Evolutionary conservation across 306 rosid genomes (phyloP).

Genomic region (Lagenaria siceraria): DNA sequence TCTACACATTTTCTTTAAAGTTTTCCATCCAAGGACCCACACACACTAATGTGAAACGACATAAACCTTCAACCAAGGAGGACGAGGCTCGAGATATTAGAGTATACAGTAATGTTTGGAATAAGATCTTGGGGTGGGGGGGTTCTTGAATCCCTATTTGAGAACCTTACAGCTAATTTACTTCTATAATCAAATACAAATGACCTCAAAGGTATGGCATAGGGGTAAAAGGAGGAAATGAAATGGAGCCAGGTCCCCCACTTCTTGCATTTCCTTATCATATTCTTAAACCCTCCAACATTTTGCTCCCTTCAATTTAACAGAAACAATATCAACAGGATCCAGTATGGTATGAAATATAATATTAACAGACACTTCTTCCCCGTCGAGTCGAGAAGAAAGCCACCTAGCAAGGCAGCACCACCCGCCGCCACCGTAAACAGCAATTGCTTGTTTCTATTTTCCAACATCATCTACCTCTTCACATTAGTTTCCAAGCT

Average conservation of each 20-base stretch:
- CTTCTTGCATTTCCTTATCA: background rate
- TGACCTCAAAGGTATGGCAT: slow-evolving; percentile 2
- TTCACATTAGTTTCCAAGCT: slow-evolving; percentile 68
- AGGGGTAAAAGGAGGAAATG: background rate
- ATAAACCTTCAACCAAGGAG: too few relatives aligned
- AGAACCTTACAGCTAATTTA: background rate
- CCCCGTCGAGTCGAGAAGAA: background rate
- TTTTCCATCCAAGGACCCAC: background rate
- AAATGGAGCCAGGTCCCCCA: background rate
- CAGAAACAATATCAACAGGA: slow-evolving; percentile 1
- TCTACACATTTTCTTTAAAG: too few relatives aligned
- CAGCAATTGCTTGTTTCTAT: background rate
- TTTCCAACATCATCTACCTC: background rate
- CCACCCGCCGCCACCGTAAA: background rate
- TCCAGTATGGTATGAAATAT: slow-evolving; percentile 3
- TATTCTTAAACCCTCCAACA: background rate
- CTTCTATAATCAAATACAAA: background rate
- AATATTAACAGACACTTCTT: background rate
- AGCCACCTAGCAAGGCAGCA: background rate
- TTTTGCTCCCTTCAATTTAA: background rate
- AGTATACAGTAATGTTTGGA: background rate
- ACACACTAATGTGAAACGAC: too few relatives aligned
- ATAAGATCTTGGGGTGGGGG: background rate
- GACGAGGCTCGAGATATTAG: background rate
- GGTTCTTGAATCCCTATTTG: background rate